Evolutionary conservation across 129 eudicot species (phyloP).

Genomic region (Chrysanthemum lavandulifolium): DNA sequence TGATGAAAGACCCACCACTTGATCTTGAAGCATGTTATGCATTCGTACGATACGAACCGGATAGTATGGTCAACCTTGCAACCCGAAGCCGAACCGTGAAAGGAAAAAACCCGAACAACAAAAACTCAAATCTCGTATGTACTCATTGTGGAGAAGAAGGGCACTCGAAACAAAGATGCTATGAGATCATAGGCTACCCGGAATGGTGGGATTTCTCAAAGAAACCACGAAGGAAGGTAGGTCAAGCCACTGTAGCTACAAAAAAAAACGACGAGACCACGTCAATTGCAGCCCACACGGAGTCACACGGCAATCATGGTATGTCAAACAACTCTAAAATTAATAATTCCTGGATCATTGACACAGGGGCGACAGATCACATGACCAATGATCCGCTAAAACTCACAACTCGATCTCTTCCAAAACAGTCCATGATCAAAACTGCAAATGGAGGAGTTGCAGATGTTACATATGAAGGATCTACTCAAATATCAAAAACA

Average conservation of each 20-base stretch:
- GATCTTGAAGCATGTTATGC: too few species aligned
- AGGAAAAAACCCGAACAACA: slow-evolving; percentile 10
- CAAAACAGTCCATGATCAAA: neutral
- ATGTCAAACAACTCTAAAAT: slow-evolving; percentile 2
- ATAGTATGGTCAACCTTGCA: slow-evolving; percentile 5
- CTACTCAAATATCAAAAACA: slow-evolving; percentile 1
- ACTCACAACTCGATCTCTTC: slow-evolving; percentile 7
- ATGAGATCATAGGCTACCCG: slow-evolving; percentile 13
- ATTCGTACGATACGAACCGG: neutral
- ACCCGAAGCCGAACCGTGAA: slow-evolving; percentile 1
- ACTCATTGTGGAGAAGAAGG: slow-evolving; percentile 19
- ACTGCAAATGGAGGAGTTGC: slow-evolving; percentile 18
- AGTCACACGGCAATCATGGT: neutral
- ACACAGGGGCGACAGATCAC: slow-evolving; percentile 18
- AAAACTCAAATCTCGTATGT: neutral
- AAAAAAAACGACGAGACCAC: slow-evolving; percentile 1
- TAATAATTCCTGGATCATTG: slow-evolving; percentile 20
- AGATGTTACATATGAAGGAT: slow-evolving; percentile 11
- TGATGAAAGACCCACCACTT: neutral
- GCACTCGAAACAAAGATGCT: slow-evolving; percentile 17
- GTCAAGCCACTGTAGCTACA: slow-evolving; percentile 4
- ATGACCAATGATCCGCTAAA: slow-evolving; percentile 14
- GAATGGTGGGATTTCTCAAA: slow-evolving; percentile 21
- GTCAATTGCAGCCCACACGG: slow-evolving; percentile 4
- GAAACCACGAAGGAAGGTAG: slow-evolving; percentile 15